Base-by-base conservation (phyloP, 176 grass and related monocot species). In the Aegilops bicornis region DNA sequence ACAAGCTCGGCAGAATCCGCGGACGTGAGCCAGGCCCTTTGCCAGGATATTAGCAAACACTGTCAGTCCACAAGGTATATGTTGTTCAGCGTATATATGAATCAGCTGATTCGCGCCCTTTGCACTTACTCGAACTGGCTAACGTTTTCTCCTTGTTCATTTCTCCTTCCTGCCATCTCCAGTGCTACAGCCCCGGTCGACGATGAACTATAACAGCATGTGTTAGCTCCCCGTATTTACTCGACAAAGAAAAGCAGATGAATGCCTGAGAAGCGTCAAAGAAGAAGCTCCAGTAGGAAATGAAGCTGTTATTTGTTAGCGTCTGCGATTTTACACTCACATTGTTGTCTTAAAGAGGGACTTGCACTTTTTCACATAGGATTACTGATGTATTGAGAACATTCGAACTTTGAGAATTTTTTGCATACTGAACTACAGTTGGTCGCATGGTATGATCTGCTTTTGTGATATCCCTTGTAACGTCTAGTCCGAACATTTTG, bases 1-100 rank as follows among this genome's bases (percentile, higher is more conserved):
- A 79, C 37, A 69, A 90, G 92, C 63, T 91, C 90, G 1, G 39
- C 75, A 52, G 77, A 96, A 87, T 79, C 86, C 24, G 89, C 85
- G 30, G 77, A 84, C 29, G 92, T 93, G 20, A 91, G 90, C 72
- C 88, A 88, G 73, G 85, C 89, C 37, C 94, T 99, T 78, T 96
- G 97, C 67, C 64, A 90, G 79, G 90, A 96, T 90, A 91, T 99
- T 64, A 96, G 91, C 87, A 93, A 88, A 78, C 93, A 96, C 70
- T 98, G 97, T 48, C 85, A 4, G 17, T 65, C 84, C 30, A 67
- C 83, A 59, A 89, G 92, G 97, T 96, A 92, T 67, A 19, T 27
- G 47, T 63, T 62, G 19, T 75, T 59, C 22, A 29, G 10, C 13
- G 11, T 35, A 62, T 8, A 71, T 5, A 78, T 16, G 19, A 70